Conservation (phyloP, 768 basidiomycete genomes). For the Suillus paluster region DNA sequence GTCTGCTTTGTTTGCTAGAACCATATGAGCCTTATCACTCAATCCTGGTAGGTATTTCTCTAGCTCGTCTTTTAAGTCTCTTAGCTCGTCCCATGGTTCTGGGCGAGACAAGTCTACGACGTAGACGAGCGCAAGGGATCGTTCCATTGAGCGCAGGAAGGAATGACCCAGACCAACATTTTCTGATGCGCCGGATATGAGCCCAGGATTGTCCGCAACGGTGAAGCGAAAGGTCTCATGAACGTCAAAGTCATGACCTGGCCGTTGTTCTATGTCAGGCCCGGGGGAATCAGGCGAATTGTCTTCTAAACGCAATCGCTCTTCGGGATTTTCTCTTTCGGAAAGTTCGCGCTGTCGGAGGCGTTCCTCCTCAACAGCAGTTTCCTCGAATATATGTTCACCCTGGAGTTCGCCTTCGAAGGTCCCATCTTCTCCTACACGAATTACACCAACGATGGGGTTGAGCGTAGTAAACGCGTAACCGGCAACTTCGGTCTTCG, state of each 20-base stretch:
- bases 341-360: constrained; percentile 52
- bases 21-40: constrained; percentile 74
- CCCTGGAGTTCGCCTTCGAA: constrained; percentile 64
- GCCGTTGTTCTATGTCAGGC: constrained; percentile 21
- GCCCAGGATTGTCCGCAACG: constrained; percentile 95
- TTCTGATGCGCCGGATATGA: constrained; percentile 82
- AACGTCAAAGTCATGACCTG: constrained; percentile 59
- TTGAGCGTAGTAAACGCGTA: constrained; percentile 97
- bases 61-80: constrained; percentile 77
- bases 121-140: constrained; percentile 87
- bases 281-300: constrained; percentile 25
- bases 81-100: constrained; percentile 79
- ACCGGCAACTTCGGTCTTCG: constrained; percentile 82
- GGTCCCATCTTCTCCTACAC: constrained; percentile 78
- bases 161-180: constrained; percentile 94
- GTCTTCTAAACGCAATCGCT: constrained; percentile 8
- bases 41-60: constrained; percentile 82
- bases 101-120: constrained; percentile 86
- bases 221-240: constrained; percentile 88
- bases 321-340: neutral
- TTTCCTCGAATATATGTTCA: constrained; percentile 67
- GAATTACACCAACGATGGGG: constrained; percentile 89
- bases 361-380: constrained; percentile 54
- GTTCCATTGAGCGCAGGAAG: constrained; percentile 91
- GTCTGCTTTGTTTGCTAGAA: constrained; percentile 97